phyloP scores from a whole-genome alignment of 2,329 filamentous ascomycete genomes.

The Penicillium freii region DNA sequence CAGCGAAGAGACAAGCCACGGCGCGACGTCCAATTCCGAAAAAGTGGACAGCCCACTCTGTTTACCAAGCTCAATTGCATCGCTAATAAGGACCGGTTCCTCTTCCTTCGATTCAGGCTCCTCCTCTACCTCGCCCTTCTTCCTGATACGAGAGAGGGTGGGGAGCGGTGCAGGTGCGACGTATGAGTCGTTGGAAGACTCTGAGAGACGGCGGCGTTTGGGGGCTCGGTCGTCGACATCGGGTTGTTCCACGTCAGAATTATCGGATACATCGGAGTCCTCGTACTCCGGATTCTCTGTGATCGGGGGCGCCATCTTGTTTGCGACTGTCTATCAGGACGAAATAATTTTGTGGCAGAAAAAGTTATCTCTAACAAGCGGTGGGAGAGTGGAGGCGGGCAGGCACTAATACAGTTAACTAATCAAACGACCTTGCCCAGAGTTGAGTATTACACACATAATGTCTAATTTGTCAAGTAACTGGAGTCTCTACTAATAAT shows the following conservation, averaged over 20 bases:
- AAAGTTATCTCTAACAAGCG: conserved; percentile 30
- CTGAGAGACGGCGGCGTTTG: conserved; percentile 42
- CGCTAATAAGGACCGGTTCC: conserved; percentile 40
- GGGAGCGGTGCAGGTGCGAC: conserved; percentile 37
- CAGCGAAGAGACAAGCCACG: conserved; percentile 86
- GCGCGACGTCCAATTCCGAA: conserved; percentile 67
- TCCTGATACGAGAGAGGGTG: conserved; percentile 43
- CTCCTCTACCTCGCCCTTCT: conserved; percentile 31
- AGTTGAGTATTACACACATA: neutral
- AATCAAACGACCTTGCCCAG: neutral
- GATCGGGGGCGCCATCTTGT: conserved; percentile 31
- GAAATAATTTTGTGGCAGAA: conserved; percentile 37
- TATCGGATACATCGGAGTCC: conserved; percentile 24
- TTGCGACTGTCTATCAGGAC: conserved; percentile 18
- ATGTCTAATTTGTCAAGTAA: neutral
- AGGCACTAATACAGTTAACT: neutral
- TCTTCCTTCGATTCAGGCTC: conserved; percentile 23
- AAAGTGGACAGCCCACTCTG: conserved; percentile 60
- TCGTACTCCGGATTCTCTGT: conserved; percentile 25
- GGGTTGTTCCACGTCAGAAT: conserved; percentile 19
- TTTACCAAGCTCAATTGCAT: conserved; percentile 42
- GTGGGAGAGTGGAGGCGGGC: conserved; percentile 9
- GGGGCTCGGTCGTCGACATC: conserved; percentile 33
- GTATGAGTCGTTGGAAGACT: conserved; percentile 36
- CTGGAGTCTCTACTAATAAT: neutral